Percentiles rank a stretch among this genome's conserved stretches.
phyloP scores from a whole-genome alignment of 768 basidiomycete genomes.

The Lentinula detonsa region DNA sequence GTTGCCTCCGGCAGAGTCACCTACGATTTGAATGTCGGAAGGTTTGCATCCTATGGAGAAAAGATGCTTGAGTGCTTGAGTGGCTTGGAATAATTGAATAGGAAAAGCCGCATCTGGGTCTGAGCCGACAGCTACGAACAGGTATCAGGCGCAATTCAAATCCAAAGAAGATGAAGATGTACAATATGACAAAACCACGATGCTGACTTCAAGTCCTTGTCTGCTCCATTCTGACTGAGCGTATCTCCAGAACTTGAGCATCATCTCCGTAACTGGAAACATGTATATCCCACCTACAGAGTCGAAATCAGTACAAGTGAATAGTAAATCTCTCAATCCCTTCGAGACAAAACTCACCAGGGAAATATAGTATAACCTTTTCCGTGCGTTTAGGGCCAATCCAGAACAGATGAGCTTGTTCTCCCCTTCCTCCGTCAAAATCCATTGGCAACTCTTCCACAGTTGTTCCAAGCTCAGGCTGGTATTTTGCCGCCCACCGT shows the following conservation, averaged over 20 bases:
- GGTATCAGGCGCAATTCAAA: neutral
- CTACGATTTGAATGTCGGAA: slow-evolving; percentile 11
- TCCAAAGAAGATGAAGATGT: neutral
- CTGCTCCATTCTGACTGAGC: slow-evolving; percentile 3
- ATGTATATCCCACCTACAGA: slow-evolving; percentile 6
- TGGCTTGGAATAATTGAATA: slow-evolving; percentile 13
- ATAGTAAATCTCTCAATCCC: neutral
- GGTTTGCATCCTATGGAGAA: slow-evolving; percentile 11
- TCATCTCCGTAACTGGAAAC: neutral
- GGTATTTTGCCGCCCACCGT: neutral
- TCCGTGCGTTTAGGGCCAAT: slow-evolving; percentile 24
- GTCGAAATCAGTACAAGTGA: neutral
- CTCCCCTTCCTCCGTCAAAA: neutral
- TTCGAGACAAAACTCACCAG: slow-evolving; percentile 16
- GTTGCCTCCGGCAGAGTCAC: slow-evolving; percentile 17
- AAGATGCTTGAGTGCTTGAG: slow-evolving; percentile 10
- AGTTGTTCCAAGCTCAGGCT: neutral
- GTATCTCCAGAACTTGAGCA: slow-evolving; percentile 3
- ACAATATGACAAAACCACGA: slow-evolving; percentile 8
- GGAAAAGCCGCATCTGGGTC: slow-evolving; percentile 12
- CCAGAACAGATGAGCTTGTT: slow-evolving; percentile 23
- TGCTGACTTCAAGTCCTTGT: slow-evolving; percentile 3
- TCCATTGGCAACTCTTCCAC: neutral
- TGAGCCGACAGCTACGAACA: slow-evolving; percentile 8
- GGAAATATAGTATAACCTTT: slow-evolving; percentile 25